These are phyloP conservation scores for Saraca asoca DNA, from an alignment of 331 rosid species.

Conservation along the genomic window DNA sequence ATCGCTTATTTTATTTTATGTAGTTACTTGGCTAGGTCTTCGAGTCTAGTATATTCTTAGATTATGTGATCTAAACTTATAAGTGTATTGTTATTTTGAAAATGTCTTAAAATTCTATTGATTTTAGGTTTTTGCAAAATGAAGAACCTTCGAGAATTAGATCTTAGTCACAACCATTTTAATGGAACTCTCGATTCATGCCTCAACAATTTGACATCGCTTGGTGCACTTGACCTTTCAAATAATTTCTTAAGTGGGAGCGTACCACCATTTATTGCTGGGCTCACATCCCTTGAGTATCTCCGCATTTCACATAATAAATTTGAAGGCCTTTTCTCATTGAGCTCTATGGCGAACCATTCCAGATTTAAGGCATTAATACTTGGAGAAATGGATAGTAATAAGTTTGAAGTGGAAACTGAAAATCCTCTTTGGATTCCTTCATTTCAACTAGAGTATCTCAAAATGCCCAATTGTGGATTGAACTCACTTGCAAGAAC, in stretches of 20 bases:
- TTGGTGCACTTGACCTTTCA: constrained; percentile 2
- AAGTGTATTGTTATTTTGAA: too few species aligned
- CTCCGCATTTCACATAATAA: background rate
- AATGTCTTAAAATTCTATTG: too few species aligned
- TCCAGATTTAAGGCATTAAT: background rate
- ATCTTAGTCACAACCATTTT: background rate
- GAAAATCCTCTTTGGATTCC: too few species aligned
- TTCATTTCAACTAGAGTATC: too few species aligned
- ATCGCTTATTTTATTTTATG: background rate
- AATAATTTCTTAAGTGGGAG: background rate
- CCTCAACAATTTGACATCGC: background rate
- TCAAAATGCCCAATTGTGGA: too few species aligned
- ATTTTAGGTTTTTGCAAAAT: constrained; percentile 4
- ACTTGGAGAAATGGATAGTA: too few species aligned
- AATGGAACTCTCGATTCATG: background rate
- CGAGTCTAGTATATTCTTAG: background rate
- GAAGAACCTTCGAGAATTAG: background rate
- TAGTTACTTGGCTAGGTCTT: background rate
- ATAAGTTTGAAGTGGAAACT: too few species aligned
- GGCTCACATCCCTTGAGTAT: background rate
- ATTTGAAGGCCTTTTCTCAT: constrained; percentile 1
- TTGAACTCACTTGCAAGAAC: too few species aligned
- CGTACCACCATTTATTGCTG: background rate
- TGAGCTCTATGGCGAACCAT: background rate
- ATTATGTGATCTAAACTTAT: too few species aligned